Evolutionary conservation across 2,329 filamentous ascomycete genomes (phyloP).

Genomic region (Emmonsia crescens): DNA sequence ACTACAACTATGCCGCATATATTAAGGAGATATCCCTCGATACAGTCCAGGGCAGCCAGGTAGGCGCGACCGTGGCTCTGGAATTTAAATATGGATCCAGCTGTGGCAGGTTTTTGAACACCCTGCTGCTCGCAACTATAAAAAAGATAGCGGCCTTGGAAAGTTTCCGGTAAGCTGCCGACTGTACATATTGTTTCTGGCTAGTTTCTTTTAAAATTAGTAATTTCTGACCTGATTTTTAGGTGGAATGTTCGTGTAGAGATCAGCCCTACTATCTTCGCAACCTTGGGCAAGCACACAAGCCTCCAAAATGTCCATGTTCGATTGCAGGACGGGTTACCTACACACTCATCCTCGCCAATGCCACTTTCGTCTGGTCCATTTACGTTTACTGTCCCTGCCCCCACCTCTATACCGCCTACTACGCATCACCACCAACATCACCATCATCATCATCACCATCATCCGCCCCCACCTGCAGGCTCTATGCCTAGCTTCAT

Average conservation of each 20-base stretch:
- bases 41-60: slow-evolving; percentile 42
- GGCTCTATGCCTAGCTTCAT: neutral
- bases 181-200: neutral
- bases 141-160: slow-evolving; percentile 47
- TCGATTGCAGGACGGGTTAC: slow-evolving; percentile 48
- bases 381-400: neutral
- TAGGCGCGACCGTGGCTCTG: slow-evolving; percentile 43
- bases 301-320: slow-evolving; percentile 46
- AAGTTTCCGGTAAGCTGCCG: slow-evolving; percentile 38
- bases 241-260: slow-evolving; percentile 57
- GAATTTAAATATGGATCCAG: slow-evolving; percentile 45
- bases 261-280: slow-evolving; percentile 48
- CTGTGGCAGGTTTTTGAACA: slow-evolving; percentile 55
- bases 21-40: slow-evolving; percentile 48
- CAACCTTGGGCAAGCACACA: slow-evolving; percentile 44
- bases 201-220: neutral
- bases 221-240: slow-evolving; percentile 1
- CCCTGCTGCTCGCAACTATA: slow-evolving; percentile 46
- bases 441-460: slow-evolving; percentile 12
- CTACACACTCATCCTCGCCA: slow-evolving; percentile 42
- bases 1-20: slow-evolving; percentile 52
- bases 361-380: slow-evolving; percentile 19
- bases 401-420: slow-evolving; percentile 15
- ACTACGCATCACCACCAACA: slow-evolving; percentile 15
- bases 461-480: slow-evolving; percentile 6